Percentiles rank a stretch among this genome's conserved stretches.
These are phyloP conservation scores for Acanthamoeba quina DNA, from an alignment of 208 protist genomes.

Conservation along the genomic window DNA sequence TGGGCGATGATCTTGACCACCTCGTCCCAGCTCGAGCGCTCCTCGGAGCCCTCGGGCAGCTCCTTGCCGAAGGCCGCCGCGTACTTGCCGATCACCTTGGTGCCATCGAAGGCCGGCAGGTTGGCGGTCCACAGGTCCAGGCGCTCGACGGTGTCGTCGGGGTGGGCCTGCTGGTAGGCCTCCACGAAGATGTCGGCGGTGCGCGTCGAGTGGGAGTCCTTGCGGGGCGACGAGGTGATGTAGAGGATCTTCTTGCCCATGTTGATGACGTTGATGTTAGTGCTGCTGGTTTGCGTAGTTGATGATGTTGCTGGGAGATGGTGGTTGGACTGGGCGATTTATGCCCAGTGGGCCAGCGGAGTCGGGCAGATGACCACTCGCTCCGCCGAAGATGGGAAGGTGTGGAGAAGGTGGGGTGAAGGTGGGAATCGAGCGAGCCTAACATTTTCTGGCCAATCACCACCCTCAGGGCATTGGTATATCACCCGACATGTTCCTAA, in stretches of 20 bases:
- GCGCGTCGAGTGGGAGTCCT: neutral
- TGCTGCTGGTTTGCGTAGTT: too few relatives aligned
- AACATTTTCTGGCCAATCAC: too few relatives aligned
- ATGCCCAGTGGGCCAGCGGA: too few relatives aligned
- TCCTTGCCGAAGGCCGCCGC: neutral
- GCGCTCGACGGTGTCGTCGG: neutral
- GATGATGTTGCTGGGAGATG: too few relatives aligned
- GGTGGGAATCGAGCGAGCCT: neutral
- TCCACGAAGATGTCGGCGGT: neutral
- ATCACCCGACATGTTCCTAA: neutral
- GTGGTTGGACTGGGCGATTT: too few relatives aligned
- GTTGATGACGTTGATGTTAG: neutral
- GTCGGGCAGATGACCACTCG: too few relatives aligned
- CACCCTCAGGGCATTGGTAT: too few relatives aligned
- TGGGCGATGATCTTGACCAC: constrained; percentile 1
- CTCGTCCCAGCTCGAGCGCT: neutral
- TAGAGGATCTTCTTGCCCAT: constrained; percentile 4
- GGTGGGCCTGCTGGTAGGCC: neutral
- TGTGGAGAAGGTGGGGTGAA: neutral
- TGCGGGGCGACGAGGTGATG: neutral
- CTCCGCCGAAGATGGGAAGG: neutral
- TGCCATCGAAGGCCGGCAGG: neutral
- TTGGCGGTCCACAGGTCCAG: neutral
- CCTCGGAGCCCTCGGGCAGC: neutral
- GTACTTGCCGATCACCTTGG: neutral